phyloP scores from a whole-genome alignment of 495 filamentous ascomycete genomes.

The Saxophila tyrrhenica region DNA sequence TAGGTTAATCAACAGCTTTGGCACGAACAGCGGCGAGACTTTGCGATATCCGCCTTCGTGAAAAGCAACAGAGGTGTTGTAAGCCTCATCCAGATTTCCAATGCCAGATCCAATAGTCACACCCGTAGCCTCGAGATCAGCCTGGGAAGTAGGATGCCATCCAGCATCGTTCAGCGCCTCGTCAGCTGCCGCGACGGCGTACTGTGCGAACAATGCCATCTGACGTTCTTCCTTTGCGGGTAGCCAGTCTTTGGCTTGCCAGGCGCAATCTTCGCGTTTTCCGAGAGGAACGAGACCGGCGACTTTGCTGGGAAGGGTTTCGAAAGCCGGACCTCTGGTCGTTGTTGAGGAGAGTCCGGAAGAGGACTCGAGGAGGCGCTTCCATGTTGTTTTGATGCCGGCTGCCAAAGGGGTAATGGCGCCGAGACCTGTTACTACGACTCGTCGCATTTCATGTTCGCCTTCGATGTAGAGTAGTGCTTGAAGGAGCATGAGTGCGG shows the following conservation, averaged over 20 bases:
- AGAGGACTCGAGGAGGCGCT: slow-evolving; percentile 61
- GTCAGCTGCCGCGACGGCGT: slow-evolving; percentile 74
- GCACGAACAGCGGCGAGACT: slow-evolving; percentile 85
- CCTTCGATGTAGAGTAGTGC: neutral
- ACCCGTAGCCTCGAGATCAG: slow-evolving; percentile 60
- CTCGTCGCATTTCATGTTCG: slow-evolving; percentile 58
- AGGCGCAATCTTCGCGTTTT: slow-evolving; percentile 42
- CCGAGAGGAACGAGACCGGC: slow-evolving; percentile 70
- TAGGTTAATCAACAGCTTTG: slow-evolving; percentile 84
- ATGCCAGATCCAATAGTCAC: slow-evolving; percentile 95
- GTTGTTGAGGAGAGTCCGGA: slow-evolving; percentile 67
- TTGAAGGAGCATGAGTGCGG: neutral
- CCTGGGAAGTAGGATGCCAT: slow-evolving; percentile 54
- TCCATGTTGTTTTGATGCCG: slow-evolving; percentile 70
- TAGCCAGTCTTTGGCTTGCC: slow-evolving; percentile 73
- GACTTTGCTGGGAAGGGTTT: slow-evolving; percentile 66
- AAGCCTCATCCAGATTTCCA: slow-evolving; percentile 83
- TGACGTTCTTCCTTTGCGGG: slow-evolving; percentile 50
- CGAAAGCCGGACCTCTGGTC: slow-evolving; percentile 46
- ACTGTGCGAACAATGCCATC: slow-evolving; percentile 88
- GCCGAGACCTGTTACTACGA: slow-evolving; percentile 90
- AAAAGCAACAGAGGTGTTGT: slow-evolving; percentile 67
- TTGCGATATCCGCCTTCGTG: slow-evolving; percentile 76
- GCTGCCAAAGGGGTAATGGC: slow-evolving; percentile 85
- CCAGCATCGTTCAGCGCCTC: slow-evolving; percentile 78